These are phyloP conservation scores for Sesbania bispinosa DNA, from an alignment of 306 rosid species.

Conservation along the genomic window DNA sequence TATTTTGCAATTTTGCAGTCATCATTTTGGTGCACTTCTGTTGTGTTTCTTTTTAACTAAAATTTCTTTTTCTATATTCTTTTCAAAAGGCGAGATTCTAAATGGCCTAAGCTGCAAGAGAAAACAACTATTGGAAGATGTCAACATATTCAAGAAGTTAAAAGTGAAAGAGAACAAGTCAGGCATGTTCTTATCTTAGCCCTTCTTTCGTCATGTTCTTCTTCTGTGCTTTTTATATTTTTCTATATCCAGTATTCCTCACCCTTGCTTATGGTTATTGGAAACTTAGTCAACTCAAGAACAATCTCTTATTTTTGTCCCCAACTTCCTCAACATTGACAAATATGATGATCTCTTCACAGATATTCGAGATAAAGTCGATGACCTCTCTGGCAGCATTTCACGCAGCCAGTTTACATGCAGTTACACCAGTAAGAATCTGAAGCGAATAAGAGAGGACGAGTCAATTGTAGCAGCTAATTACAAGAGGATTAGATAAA, in stretches of 20 bases:
- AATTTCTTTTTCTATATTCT: neutral
- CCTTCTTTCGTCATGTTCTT: neutral
- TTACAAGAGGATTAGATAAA: constrained; percentile 53
- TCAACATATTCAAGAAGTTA: constrained; percentile 55
- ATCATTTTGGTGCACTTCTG: neutral
- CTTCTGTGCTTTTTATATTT: neutral
- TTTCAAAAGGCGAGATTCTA: constrained; percentile 18
- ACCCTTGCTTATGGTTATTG: neutral
- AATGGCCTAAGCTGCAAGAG: constrained; percentile 54
- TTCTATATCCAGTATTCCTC: too few species aligned
- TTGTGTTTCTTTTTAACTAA: neutral
- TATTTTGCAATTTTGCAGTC: neutral
- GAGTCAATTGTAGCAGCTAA: constrained; percentile 44
- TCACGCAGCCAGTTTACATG: constrained; percentile 38
- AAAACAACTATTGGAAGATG: constrained; percentile 48
- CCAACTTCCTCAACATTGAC: neutral
- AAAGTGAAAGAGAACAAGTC: constrained; percentile 54
- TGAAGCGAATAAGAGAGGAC: constrained; percentile 55
- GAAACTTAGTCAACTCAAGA: neutral
- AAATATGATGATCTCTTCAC: constrained; percentile 5
- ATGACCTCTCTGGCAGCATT: constrained; percentile 20
- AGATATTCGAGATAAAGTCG: constrained; percentile 25
- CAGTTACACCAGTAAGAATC: constrained; percentile 37
- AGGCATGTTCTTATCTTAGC: constrained; percentile 35
- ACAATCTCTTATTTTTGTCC: neutral